A percentile compares a stretch with the other conserved stretches of the same genome.
Evolutionary conservation across 2,329 filamentous ascomycete species (phyloP).

Genomic region (Nannizziopsis barbatae): DNA sequence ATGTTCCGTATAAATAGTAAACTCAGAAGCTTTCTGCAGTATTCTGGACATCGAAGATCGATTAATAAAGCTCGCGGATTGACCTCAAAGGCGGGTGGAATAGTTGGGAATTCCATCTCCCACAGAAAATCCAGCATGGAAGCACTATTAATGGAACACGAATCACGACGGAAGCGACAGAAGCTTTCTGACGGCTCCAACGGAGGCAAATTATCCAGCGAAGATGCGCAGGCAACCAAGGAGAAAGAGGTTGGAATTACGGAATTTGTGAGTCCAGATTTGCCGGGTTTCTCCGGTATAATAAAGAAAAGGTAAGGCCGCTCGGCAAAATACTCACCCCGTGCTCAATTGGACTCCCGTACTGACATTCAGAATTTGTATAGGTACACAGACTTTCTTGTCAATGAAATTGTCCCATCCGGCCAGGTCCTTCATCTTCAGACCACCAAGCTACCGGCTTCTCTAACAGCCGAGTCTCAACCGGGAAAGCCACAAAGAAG

Average conservation of each 20-base stretch:
- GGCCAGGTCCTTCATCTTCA: slow-evolving; percentile 65
- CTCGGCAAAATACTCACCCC: neutral
- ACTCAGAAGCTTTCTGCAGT: slow-evolving; percentile 18
- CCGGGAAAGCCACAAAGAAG: neutral
- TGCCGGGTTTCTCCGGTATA: slow-evolving; percentile 50
- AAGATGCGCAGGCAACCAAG: slow-evolving; percentile 28
- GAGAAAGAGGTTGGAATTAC: slow-evolving; percentile 50
- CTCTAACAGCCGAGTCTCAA: slow-evolving; percentile 12
- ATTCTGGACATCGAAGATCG: slow-evolving; percentile 8
- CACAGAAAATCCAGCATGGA: neutral
- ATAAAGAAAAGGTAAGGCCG: slow-evolving; percentile 52
- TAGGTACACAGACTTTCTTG: slow-evolving; percentile 82
- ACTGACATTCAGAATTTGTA: slow-evolving; percentile 7
- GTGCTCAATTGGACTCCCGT: neutral
- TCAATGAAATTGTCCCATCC: slow-evolving; percentile 72
- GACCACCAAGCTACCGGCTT: slow-evolving; percentile 31
- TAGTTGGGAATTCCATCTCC: neutral
- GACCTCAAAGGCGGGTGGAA: neutral
- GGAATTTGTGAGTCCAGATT: slow-evolving; percentile 48
- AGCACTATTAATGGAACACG: neutral
- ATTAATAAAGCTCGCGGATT: no score
- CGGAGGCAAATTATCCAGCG: slow-evolving; percentile 3
- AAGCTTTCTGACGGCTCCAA: neutral
- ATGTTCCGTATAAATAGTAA: slow-evolving; percentile 9
- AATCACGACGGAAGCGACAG: neutral